Percentiles rank a stretch among this genome's conserved stretches.
These are phyloP conservation scores for Tetrastigma voinierianum DNA, from an alignment of 164 flowering plant species.

Conservation along the genomic window DNA sequence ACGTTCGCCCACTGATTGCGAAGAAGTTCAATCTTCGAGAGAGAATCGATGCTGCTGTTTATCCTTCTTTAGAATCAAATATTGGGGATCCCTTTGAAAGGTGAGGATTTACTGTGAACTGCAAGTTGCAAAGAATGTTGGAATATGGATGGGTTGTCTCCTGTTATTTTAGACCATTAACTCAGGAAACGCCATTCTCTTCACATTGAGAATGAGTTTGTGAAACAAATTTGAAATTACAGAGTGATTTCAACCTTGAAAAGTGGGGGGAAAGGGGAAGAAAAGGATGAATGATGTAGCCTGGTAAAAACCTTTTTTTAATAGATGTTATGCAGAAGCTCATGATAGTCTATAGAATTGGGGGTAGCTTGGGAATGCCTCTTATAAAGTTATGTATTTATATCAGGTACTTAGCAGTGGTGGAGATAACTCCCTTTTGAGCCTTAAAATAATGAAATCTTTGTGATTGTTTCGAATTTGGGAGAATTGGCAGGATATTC, in stretches of 20 bases:
- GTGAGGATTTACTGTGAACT: conserved; percentile 11
- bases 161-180: background rate
- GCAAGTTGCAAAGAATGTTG: background rate
- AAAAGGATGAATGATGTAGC: too few species aligned
- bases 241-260: conserved; percentile 2
- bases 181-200: background rate
- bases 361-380: too few species aligned
- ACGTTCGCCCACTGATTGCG: conserved; percentile 88
- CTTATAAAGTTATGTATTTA: too few species aligned
- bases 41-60: conserved; percentile 62
- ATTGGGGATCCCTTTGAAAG: conserved; percentile 41
- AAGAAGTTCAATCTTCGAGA: conserved; percentile 72
- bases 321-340: too few species aligned
- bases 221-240: background rate
- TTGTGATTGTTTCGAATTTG: too few species aligned
- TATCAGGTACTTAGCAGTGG: too few species aligned
- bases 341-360: too few species aligned
- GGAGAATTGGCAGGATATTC: too few species aligned
- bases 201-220: conserved; percentile 8
- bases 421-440: too few species aligned
- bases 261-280: too few species aligned
- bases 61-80: conserved; percentile 35
- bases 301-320: too few species aligned
- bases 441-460: too few species aligned
- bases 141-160: background rate